phyloP scores from a whole-genome alignment of 306 rosid species.

The Astragalus membranaceus region DNA sequence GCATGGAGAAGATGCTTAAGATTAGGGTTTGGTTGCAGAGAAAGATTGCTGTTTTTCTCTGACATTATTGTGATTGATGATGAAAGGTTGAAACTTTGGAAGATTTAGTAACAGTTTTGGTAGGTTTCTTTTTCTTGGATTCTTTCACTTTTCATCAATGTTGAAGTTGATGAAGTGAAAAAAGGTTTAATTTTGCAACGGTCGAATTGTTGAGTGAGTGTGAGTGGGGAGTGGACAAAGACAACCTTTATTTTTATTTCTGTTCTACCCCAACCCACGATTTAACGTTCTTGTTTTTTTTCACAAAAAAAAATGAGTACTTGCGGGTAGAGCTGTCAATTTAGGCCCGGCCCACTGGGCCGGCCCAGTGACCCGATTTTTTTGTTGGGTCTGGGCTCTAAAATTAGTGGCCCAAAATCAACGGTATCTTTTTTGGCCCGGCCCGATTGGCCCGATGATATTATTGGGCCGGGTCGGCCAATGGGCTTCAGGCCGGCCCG shows the following conservation, averaged over 20 bases:
- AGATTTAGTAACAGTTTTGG: neutral
- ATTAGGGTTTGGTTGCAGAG: slow-evolving; percentile 28
- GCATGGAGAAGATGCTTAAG: slow-evolving; percentile 43
- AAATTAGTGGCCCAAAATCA: no score
- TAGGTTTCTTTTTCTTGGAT: slow-evolving; percentile 2
- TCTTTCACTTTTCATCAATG: slow-evolving; percentile 8
- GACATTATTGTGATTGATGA: slow-evolving; percentile 38
- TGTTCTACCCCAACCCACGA: neutral
- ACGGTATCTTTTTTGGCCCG: no score
- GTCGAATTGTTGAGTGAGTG: slow-evolving; percentile 24
- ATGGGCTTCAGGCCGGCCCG: no score
- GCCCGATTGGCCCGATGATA: no score
- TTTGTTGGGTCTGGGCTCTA: no score
- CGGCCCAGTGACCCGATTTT: no score
- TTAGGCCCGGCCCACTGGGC: no score
- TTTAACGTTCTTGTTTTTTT: neutral
- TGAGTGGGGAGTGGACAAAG: neutral
- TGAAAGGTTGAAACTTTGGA: slow-evolving; percentile 3
- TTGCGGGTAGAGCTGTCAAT: no score
- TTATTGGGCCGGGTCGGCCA: no score
- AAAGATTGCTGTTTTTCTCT: slow-evolving; percentile 16
- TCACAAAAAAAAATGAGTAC: neutral
- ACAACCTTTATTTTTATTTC: neutral
- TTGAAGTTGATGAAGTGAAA: neutral
- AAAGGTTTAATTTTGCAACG: slow-evolving; percentile 42